phyloP scores from a whole-genome alignment of 768 basidiomycete species.

The Nidularia pulvinata region DNA sequence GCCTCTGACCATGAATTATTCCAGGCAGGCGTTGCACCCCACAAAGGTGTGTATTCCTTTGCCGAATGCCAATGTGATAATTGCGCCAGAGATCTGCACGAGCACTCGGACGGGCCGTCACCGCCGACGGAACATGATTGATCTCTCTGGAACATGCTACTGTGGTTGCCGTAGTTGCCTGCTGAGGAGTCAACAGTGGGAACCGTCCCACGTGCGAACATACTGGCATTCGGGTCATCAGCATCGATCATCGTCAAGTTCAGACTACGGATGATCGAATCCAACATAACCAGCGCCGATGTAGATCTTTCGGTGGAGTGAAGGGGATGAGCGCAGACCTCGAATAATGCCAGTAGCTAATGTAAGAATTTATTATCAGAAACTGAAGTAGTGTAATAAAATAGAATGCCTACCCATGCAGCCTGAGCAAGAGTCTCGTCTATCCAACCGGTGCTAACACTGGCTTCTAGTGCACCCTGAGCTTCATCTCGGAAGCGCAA shows the following conservation, averaged over 20 bases:
- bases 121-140: conserved; percentile 9
- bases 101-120: too few relatives aligned
- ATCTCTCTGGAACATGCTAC: neutral
- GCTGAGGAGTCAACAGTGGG: conserved; percentile 32
- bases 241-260: conserved; percentile 60
- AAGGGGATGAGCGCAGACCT: conserved; percentile 67
- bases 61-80: conserved; percentile 48
- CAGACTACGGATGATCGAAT: conserved; percentile 65
- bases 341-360: conserved; percentile 71
- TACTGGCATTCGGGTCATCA: conserved; percentile 48
- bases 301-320: conserved; percentile 52
- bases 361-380: neutral
- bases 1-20: conserved; percentile 51
- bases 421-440: conserved; percentile 76
- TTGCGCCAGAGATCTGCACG: conserved; percentile 50
- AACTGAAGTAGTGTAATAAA: neutral
- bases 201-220: conserved; percentile 49
- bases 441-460: conserved; percentile 69
- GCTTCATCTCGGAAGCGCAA: conserved; percentile 66
- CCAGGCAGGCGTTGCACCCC: conserved; percentile 70
- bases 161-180: neutral
- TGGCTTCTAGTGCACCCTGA: conserved; percentile 69
- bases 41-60: conserved; percentile 55
- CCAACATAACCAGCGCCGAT: conserved; percentile 62
- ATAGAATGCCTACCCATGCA: conserved; percentile 56